Base-by-base conservation (phyloP, 495 filamentous ascomycete genomes). In the Aspergillus panamensis region DNA sequence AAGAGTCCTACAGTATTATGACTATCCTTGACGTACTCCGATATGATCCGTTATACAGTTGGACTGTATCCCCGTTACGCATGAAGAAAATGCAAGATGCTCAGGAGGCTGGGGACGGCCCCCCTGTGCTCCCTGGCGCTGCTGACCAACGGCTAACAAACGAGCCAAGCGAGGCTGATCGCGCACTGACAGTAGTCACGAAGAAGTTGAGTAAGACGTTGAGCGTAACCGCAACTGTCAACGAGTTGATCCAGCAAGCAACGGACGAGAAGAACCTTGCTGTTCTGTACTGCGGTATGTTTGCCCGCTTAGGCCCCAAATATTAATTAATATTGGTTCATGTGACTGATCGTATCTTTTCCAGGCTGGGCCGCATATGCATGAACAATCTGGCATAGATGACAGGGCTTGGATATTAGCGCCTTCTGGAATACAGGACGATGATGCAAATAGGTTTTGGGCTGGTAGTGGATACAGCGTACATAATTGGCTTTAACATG, bases 1-100 rank as follows among this genome's bases (percentile, higher is more conserved):
- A 95, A 65, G 94, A 98, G 70, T 87, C 86, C 0, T 95, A 95
- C 62, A 91, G 86, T 62, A 97, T 98, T 69, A 96, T 94, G 90
- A 96, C 93, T 4, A 92, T 98, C 44, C 82, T 98, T 0, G 93
- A 97, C 64, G 94, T 97, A 29, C 79, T 98, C 51, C 88, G 95
- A 17, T 96, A 96, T 66, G 94, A 98, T 77, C 95, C 94, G 3
- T 79, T 99, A 58, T 96, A 97, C 70, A 91, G 82, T 65, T 99
- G 94, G 94, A 90, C 89, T 16, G 84, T 97, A 17, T 94, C 90
- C n/a, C 93, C 94, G 0, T 73, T 96, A 50, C 84, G 92, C 48
- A 82, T 96, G 73, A 86, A 84, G 69, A 79, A 81, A 40, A 88
- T 91, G 80, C 87, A 91, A 62, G 84, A 87, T 16, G 79, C 78